Evolutionary conservation across 106 monocot genomes (phyloP).

Genomic region (Ottelia alismoides): DNA sequence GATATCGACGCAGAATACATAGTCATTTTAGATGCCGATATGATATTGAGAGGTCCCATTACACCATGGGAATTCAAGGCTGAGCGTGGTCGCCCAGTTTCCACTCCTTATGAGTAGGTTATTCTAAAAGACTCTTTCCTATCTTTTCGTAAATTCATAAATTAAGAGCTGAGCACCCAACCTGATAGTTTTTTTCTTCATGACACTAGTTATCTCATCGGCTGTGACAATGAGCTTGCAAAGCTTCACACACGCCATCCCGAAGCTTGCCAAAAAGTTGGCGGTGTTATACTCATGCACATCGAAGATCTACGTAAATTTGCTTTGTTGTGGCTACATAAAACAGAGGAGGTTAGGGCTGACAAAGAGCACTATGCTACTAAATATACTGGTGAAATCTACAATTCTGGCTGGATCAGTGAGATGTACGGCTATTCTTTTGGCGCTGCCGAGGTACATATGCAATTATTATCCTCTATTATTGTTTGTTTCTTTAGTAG

Average conservation of each 20-base stretch:
- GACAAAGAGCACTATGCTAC: slow-evolving; percentile 91
- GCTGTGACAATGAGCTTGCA: slow-evolving; percentile 91
- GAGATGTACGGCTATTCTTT: slow-evolving; percentile 99
- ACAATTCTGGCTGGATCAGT: slow-evolving; percentile 94
- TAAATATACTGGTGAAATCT: slow-evolving; percentile 83
- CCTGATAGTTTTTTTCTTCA: neutral
- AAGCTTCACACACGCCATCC: slow-evolving; percentile 82
- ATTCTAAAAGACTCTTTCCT: neutral
- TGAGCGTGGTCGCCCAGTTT: slow-evolving; percentile 76
- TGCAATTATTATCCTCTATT: neutral
- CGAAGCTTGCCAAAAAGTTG: slow-evolving; percentile 90
- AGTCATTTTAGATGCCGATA: slow-evolving; percentile 96
- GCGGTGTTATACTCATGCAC: slow-evolving; percentile 99
- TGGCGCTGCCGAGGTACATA: slow-evolving; percentile 82
- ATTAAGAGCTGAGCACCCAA: no score
- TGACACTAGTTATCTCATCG: slow-evolving; percentile 97
- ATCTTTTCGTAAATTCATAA: neutral
- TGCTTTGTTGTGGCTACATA: slow-evolving; percentile 90
- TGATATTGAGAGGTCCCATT: slow-evolving; percentile 93
- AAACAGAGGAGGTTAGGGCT: slow-evolving; percentile 93
- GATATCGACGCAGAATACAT: slow-evolving; percentile 83
- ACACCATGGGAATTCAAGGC: slow-evolving; percentile 99
- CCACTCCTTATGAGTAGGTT: slow-evolving; percentile 81
- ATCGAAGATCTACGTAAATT: slow-evolving; percentile 87
- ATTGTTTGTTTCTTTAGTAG: neutral